These are phyloP conservation scores for Paspalum vaginatum DNA, from an alignment of 176 grass and related monocot species.

Conservation along the genomic window DNA sequence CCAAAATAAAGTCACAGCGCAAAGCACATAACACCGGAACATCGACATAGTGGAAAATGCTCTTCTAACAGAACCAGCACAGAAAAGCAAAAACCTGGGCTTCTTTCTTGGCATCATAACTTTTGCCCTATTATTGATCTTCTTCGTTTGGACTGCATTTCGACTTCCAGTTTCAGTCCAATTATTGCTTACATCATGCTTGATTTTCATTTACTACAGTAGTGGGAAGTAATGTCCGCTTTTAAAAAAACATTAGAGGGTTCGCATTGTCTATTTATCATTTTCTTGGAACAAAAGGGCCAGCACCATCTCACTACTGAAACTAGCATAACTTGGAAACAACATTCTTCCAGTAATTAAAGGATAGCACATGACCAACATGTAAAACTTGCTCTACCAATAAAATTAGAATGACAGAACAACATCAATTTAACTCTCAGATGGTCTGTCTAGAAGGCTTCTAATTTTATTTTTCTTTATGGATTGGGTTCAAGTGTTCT, in stretches of 20 bases:
- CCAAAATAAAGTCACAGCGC: not conserved
- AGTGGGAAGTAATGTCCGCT: not conserved
- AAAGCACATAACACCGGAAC: not conserved
- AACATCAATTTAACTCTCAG: too few relatives aligned
- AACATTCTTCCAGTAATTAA: too few relatives aligned
- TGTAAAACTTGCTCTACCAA: too few relatives aligned
- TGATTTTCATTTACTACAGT: not conserved
- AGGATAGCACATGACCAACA: too few relatives aligned
- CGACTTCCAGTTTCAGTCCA: not conserved
- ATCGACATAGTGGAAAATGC: not conserved
- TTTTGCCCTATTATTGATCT: not conserved
- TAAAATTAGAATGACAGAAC: too few relatives aligned
- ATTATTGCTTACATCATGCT: not conserved
- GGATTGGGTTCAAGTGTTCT: not conserved
- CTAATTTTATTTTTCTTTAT: not conserved
- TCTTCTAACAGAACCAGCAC: not conserved
- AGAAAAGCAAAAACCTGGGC: not conserved
- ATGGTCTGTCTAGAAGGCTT: constrained; percentile 9
- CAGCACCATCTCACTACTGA: not conserved
- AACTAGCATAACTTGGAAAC: not conserved
- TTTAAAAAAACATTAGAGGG: not conserved
- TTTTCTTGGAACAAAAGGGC: not conserved
- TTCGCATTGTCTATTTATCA: not conserved
- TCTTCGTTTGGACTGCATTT: constrained; percentile 5
- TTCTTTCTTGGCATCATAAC: not conserved